Evolutionary conservation across 352 stramenopile species (phyloP).

Genomic region (Pythium aquatile): DNA sequence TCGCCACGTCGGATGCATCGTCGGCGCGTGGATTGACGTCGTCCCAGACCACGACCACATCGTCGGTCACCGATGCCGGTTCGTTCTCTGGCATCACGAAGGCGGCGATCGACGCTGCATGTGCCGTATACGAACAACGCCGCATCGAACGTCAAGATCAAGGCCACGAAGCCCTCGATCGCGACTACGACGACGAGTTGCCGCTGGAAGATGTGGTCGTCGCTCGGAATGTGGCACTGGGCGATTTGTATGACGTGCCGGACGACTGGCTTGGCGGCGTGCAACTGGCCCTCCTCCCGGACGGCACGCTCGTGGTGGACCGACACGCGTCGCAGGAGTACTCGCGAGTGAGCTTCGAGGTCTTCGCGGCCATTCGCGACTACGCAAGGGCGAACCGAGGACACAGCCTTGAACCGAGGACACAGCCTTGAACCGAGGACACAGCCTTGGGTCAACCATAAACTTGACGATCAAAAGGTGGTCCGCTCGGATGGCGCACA

Average conservation of each 20-base stretch:
- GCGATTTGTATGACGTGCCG: neutral
- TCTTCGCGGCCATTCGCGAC: neutral
- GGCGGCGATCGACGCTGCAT: no score
- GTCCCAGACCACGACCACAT: no score
- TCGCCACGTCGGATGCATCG: no score
- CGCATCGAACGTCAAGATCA: neutral
- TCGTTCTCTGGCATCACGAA: no score
- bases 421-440: neutral
- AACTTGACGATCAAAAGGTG: no score
- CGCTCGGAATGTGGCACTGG: neutral
- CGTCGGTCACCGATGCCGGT: no score
- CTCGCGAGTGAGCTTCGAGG: neutral
- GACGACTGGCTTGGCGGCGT: neutral
- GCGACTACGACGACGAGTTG: neutral
- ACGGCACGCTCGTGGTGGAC: neutral
- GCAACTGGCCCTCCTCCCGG: neutral
- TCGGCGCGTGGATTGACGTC: no score
- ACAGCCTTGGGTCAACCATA: no score
- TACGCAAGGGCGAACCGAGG: neutral
- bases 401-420: no score
- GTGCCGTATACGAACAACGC: neutral
- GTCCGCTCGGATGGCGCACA: neutral
- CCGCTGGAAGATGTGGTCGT: neutral
- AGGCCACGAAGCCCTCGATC: neutral
- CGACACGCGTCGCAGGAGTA: neutral